These are phyloP conservation scores for Leccinum pellstonianum DNA, from an alignment of 768 basidiomycete genomes.

Conservation along the genomic window DNA sequence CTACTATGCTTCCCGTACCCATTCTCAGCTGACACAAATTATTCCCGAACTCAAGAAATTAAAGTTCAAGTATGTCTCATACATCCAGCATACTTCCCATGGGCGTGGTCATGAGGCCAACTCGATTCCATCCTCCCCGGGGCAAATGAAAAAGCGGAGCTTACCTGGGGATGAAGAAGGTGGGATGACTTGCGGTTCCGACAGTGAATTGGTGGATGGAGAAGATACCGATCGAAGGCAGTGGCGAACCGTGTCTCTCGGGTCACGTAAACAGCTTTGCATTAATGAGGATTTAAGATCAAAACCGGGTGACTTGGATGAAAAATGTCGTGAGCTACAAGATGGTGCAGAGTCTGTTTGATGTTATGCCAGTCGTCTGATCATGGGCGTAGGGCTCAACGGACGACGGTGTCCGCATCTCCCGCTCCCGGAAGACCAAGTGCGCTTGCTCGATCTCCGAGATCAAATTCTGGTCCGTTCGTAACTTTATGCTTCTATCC, in stretches of 20 bases:
- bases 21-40: constrained; percentile 92
- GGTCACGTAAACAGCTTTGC: constrained; percentile 88
- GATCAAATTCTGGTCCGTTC: constrained; percentile 75
- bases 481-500: not conserved
- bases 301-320: constrained; percentile 72
- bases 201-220: not conserved
- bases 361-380: constrained; percentile 4
- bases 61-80: constrained; percentile 42
- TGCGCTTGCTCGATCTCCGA: constrained; percentile 73
- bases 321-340: constrained; percentile 80
- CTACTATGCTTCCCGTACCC: constrained; percentile 93
- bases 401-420: constrained; percentile 74
- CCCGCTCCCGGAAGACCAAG: constrained; percentile 67
- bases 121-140: not conserved
- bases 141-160: constrained; percentile 21
- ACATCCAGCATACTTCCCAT: constrained; percentile 16
- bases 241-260: constrained; percentile 77
- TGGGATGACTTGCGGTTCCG: not conserved
- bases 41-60: constrained; percentile 80
- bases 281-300: constrained; percentile 78
- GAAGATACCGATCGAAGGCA: constrained; percentile 24
- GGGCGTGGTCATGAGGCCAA: not conserved
- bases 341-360: constrained; percentile 44
- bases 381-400: constrained; percentile 47
- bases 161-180: constrained; percentile 23